Evolutionary conservation across 148 eudicot species (phyloP), one percentile per base, ranked within the genome.

Genomic region (Mesembryanthemum crystallinum): DNA sequence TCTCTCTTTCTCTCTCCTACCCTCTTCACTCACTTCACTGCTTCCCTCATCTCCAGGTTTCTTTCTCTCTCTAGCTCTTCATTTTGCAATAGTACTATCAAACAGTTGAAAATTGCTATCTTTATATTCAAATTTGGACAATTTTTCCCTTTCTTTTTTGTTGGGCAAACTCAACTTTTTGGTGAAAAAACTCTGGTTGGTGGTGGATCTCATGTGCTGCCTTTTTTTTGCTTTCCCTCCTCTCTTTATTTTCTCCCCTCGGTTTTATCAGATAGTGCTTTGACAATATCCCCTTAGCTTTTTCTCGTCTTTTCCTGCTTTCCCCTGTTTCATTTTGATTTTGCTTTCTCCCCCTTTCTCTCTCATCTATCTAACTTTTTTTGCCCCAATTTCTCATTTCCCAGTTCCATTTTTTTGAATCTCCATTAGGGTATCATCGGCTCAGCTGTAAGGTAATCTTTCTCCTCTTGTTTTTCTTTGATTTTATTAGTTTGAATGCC

Each of bases 241-340:
- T 77, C 21, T 65, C 24, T 45, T 8, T 39, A 0, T 9, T 45
- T 74, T n/a, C 23, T 21, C 51, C 67, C 52, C 71, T 78, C 79
- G 79, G 52, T 74, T 74, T 80, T 47, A 49, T 80, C 73, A 78
- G 81, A 54, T 74, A 84, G 74, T 81, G 84, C 75, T 77, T 84
- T 84, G 62, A 66, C 69, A 75, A 71, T 25, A 27, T 65, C 61
- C 64, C 59, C 72, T 35, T 8, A 71, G 60, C 76, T 81, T 81
- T 81, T 24, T 73, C 45, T 74, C 80, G 43, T 72, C 83, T 73
- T 77, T 80, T 74, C 74, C 55, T 37, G 55, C 82, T 78, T 78
- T 71, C 64, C 37, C 74, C 63, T 74, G 59, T 65, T 82, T 58
- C 76, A 47, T 72, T 71, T 72, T 51, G 55, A 23, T 51, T 33